Evolutionary conservation across 441 rosid species (phyloP), one percentile per base, ranked within the genome.

Genomic region (Brassica balearica): DNA sequence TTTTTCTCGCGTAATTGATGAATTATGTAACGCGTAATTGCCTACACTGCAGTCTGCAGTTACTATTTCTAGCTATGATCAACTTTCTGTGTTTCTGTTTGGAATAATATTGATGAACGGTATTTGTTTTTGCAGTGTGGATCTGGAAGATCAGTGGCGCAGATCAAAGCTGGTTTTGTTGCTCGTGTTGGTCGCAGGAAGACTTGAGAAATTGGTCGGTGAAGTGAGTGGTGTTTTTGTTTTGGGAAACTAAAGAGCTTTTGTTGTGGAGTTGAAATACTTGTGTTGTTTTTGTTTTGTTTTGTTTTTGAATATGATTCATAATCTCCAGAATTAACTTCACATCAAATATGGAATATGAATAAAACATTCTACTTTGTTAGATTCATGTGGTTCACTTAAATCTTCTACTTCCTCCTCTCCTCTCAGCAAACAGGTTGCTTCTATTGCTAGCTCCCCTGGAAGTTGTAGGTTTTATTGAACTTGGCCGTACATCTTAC

Each of bases 101-200:
- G 34, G 34, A 29, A 29, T 29, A 29, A 29, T 29, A 29, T 29
- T 29, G 34, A 29, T 29, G 34, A 29, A 29, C 7, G 34, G 34
- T 29, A 29, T 7, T 71, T 51, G 60, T 48, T 71, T 3, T 48
- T n/a, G 9, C 17, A 15, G 19, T 3, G 27, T 82, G 97, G 98
- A 23, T 95, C 97, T 56, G 97, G 95, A 72, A 84, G 98, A 77
- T 95, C 99, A 14, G 98, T 93, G 75, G 91, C 96, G 55, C 94
- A 85, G 22, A 92, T 91, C 77, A 92, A 87, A 84, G 91, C 93
- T 72, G 95, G 95, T 64, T 93, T 90, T 55, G 96, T 91, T 84
- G 97, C 92, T 10, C 97, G 92, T 73, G 96, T 91, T 73, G 92
- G 95, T 48, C 92, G 97, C 22, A 88, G 97, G 71, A 92, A 86